Conservation (phyloP, 352 stramenopile genomes). For the Globisporangium cederbergense region DNA sequence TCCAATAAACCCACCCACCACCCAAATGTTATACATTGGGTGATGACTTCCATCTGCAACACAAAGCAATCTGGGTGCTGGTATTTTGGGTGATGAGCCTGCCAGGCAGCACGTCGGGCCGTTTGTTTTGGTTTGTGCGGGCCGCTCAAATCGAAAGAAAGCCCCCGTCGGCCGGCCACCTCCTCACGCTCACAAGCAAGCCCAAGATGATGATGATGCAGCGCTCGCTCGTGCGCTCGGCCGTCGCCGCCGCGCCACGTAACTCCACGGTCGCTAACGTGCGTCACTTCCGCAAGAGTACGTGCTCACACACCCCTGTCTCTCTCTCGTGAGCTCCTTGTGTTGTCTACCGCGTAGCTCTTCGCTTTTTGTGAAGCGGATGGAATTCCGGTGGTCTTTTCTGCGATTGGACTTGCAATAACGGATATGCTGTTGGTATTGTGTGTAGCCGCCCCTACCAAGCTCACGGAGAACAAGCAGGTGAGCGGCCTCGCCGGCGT, state of each 20-base stretch:
- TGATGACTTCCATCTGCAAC: too few species aligned
- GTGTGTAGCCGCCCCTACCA: conserved; percentile 41
- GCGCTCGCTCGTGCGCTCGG: conserved; percentile 41
- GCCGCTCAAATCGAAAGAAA: conserved; percentile 9
- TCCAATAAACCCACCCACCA: too few species aligned
- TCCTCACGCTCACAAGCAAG: too few species aligned
- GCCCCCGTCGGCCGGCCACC: conserved; percentile 5
- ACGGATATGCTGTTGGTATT: not conserved
- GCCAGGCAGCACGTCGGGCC: not conserved
- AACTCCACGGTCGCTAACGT: conserved; percentile 32
- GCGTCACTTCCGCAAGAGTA: conserved; percentile 79
- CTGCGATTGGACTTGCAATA: not conserved
- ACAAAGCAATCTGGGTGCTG: too few species aligned
- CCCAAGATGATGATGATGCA: conserved; percentile 38
- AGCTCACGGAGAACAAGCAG: conserved; percentile 84
- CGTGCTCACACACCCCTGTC: conserved; percentile 8
- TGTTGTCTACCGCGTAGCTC: not conserved
- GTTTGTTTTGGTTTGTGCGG: not conserved
- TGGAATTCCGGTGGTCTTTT: conserved; percentile 25
- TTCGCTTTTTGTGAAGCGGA: not conserved
- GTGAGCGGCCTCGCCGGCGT: conserved; percentile 54
- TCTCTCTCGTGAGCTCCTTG: not conserved
- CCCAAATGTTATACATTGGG: not conserved
- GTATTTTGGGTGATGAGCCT: too few species aligned
- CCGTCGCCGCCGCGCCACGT: conserved; percentile 29